phyloP scores from a whole-genome alignment of 2,329 filamentous ascomycete species.

The Calonectria pseudoturangicola region DNA sequence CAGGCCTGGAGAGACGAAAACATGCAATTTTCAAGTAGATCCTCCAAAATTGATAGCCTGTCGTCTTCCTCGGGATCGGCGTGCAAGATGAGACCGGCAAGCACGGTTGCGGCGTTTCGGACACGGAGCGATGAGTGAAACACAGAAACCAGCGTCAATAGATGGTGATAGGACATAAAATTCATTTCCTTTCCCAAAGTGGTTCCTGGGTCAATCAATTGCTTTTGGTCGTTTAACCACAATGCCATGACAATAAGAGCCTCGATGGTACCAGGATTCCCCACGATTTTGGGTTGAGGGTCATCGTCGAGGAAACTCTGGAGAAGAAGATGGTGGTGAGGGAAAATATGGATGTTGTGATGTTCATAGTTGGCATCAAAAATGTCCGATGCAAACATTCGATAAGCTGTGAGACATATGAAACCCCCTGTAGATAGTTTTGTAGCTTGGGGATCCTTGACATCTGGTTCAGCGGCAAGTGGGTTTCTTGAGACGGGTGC shows the following conservation, averaged over 20 bases:
- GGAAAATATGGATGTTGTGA: constrained; percentile 75
- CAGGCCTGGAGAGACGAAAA: constrained; percentile 78
- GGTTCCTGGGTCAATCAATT: constrained; percentile 59
- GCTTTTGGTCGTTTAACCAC: constrained; percentile 73
- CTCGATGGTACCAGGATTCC: constrained; percentile 74
- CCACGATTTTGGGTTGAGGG: constrained; percentile 68
- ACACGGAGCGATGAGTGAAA: constrained; percentile 74
- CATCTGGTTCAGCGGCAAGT: constrained; percentile 66
- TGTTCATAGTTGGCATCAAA: constrained; percentile 74
- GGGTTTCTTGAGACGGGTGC: constrained; percentile 66
- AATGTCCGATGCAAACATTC: constrained; percentile 76
- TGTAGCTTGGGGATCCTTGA: constrained; percentile 69
- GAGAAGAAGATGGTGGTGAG: constrained; percentile 74
- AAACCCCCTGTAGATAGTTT: constrained; percentile 76
- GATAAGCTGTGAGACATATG: constrained; percentile 76
- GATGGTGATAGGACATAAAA: constrained; percentile 77
- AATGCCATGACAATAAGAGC: constrained; percentile 76
- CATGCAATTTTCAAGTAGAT: constrained; percentile 79
- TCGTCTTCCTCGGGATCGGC: constrained; percentile 75
- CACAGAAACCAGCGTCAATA: constrained; percentile 73
- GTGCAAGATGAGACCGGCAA: constrained; percentile 74
- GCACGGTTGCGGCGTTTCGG: constrained; percentile 72
- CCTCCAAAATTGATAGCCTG: constrained; percentile 77
- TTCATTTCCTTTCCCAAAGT: constrained; percentile 61
- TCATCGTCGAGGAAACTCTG: constrained; percentile 72